Evolutionary conservation across 2,329 filamentous ascomycete genomes (phyloP), one percentile per base, ranked within the genome.

Genomic region (Zalaria obscura): DNA sequence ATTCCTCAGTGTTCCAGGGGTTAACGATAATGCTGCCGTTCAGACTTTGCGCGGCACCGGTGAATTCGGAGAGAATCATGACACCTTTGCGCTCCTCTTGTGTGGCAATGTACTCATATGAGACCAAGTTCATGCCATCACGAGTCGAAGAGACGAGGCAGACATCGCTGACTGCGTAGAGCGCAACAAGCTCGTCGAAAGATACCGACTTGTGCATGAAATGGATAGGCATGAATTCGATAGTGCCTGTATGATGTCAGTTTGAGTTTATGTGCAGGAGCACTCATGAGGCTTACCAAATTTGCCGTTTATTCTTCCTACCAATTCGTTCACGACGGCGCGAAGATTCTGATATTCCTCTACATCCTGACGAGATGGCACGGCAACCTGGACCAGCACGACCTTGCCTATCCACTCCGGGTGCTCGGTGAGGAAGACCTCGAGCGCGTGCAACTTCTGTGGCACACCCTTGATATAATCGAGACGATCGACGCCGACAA

Each of bases 401-500:
- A 96, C 88, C 63, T 94, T 93, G 51, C 91, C 91, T 46, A 96
- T 89, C 88, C 88, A 95, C 61, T 96, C 89, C 0, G 91, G 91
- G 55, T 98, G 87, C 55, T 96, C 89, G 0, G 87, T 93, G 28
- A 98, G 69, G 68, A 98, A 96, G 3, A 96, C 86, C 61, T 98
- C 91, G 35, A 96, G 76, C 2, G 91, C 89, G 56, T 96, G 91
- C 6, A 98, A 70, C 62, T 98, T 98, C 63, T 98, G 91, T 0
- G 91, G 91, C 6, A 98, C 88, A 48, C 91, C 91, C 66, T 96
- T 96, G 76, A 96, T 96, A 65, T 98, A 96, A 63, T 98, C 91
- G 39, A 96, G 74, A 39, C 91, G 83, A 60, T 98, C 91, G 40
- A 96, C 91, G 47, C 91, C 89, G 32, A 96, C 89, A 53, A 98